These are phyloP conservation scores for Noccaea caerulescens DNA, from an alignment of 345 rosid genomes.

Conservation along the genomic window DNA sequence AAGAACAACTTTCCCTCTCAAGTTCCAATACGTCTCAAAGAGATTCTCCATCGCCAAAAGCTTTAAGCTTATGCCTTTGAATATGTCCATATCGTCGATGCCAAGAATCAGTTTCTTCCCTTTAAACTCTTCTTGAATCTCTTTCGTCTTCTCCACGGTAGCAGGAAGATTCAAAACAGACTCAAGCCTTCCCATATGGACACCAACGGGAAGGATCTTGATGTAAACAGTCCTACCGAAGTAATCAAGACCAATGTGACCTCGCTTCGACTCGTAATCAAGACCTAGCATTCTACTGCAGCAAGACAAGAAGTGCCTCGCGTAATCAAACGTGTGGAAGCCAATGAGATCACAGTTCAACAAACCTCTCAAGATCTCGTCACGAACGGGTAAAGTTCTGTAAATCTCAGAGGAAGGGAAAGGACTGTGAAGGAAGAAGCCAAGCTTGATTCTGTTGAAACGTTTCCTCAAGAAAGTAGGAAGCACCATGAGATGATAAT, in stretches of 20 bases:
- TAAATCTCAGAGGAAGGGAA: conserved; percentile 55
- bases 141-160: conserved; percentile 38
- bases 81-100: conserved; percentile 54
- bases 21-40: conserved; percentile 36
- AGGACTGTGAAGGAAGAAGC: conserved; percentile 51
- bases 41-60: conserved; percentile 51
- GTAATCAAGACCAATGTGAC: conserved; percentile 51
- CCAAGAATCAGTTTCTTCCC: conserved; percentile 51
- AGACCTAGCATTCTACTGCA: conserved; percentile 54
- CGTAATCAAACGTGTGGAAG: conserved; percentile 53
- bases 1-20: conserved; percentile 45
- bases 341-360: conserved; percentile 54
- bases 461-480: conserved; percentile 53
- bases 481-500: conserved; percentile 55
- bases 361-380: conserved; percentile 46
- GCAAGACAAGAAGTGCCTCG: conserved; percentile 50
- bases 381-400: conserved; percentile 49
- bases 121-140: conserved; percentile 42
- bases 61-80: conserved; percentile 53
- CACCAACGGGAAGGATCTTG: conserved; percentile 49
- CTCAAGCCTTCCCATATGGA: conserved; percentile 50
- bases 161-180: conserved; percentile 44
- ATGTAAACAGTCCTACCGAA: conserved; percentile 49
- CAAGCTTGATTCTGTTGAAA: conserved; percentile 47
- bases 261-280: conserved; percentile 48